Percentiles rank a stretch among this genome's conserved stretches.
These are phyloP conservation scores for Rhizophagus prolifer DNA, from an alignment of 192 early-diverging fungal species.

Conservation along the genomic window DNA sequence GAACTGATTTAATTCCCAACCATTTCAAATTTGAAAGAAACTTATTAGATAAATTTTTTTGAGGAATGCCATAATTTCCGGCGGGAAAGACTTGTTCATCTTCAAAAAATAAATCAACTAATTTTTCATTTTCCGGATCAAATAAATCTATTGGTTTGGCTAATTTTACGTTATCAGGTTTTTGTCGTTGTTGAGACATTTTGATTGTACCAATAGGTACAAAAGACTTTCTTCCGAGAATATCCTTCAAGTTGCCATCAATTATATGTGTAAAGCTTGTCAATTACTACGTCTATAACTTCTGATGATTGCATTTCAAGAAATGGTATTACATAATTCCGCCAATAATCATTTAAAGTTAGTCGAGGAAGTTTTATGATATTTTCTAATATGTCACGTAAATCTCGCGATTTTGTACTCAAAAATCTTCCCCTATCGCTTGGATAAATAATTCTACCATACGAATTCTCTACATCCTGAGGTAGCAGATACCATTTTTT, in stretches of 20 bases:
- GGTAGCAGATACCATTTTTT: not conserved
- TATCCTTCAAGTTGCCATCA: not conserved
- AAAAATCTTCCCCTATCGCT: not conserved
- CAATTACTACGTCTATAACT: not conserved
- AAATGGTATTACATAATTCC: not conserved
- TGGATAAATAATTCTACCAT: not conserved
- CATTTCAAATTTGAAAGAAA: not conserved
- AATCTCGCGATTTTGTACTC: not conserved
- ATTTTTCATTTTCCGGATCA: not conserved
- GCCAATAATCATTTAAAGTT: not conserved
- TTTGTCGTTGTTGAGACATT: not conserved
- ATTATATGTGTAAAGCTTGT: not conserved
- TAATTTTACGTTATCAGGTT: not conserved
- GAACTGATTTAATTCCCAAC: not conserved
- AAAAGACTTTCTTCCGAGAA: not conserved
- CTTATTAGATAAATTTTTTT: no score
- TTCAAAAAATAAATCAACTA: constrained; percentile 2
- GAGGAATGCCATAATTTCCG: not conserved
- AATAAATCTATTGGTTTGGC: not conserved
- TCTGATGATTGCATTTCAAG: not conserved
- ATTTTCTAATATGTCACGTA: not conserved
- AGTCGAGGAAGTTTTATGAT: not conserved
- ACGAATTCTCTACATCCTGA: not conserved
- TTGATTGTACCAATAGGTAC: not conserved
- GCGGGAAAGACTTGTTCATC: not conserved